Evolutionary conservation across 305 asterid species (phyloP), one percentile per base, ranked within the genome.

Genomic region (Fraxinus platypoda): DNA sequence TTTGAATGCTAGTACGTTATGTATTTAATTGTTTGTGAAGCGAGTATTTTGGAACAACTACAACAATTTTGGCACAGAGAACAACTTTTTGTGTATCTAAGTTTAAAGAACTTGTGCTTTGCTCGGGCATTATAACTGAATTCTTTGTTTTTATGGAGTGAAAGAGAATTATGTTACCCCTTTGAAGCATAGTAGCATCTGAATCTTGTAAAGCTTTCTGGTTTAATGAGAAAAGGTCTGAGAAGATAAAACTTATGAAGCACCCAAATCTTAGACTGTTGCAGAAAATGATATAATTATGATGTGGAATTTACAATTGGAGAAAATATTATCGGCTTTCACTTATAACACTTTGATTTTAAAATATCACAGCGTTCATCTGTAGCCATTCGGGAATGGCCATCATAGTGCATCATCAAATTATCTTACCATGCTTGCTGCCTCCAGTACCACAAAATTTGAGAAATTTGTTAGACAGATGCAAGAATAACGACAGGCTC

Each of bases 281-380:
- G 71, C 76, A 37, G 78, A 78, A 37, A 84, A 15, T 57, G 81
- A 76, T 72, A 82, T 28, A 80, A 9, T 19, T 34, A 8, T n/a
- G 57, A 66, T 54, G 49, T 77, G 75, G 79, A 26, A 59, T 15
- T 75, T 54, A 54, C 6, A n/a, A n/a, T 70, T 78, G 49, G 54
- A 31, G 74, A 62, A 73, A n/a, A 68, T 76, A 11, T 66, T 26
- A 11, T 9, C 19, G 17, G 3, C 0, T 26, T 25, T 66, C 74
- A 66, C 34, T 26, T 19, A 62, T 8, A 1, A 11, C 35, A 25
- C 34, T 4, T 62, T 25, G 17, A 26, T 66, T 8, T 66, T 66
- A 7, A 66, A 11, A 66, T 25, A 11, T 26, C 34, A 26, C 15
- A 11, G 37, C 74, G 17, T 68, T 25, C 74, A 25, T 68, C 74